Evolutionary conservation across 495 filamentous ascomycete species (phyloP), one percentile per base, ranked within the genome.

Genomic region (Glonium stellatum): DNA sequence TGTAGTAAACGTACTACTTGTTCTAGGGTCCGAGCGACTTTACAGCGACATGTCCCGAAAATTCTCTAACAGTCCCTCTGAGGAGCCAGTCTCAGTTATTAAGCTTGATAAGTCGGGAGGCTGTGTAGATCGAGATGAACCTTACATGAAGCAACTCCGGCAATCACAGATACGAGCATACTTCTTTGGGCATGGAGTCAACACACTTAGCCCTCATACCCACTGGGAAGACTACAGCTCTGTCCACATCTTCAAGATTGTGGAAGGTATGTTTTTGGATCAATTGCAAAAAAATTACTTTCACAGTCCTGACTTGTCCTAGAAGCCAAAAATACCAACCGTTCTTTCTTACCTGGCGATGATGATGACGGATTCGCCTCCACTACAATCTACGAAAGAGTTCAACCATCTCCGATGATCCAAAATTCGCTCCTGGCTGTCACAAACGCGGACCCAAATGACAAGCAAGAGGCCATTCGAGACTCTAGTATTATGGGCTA

Each of bases 401-500:
- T 81, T 11, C 78, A 80, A 57, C 83, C 86, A 0, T 82, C 81
- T 4, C 66, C 78, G 3, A 64, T 78, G 61, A 80, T 92, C 70
- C 79, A 80, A 41, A 84, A 84, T 61, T 85, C 85, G 59, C 78
- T 96, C 0, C 78, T 97, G 0, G 89, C 92, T 1, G 82, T 98
- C 57, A 87, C 91, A 61, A 82, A 88, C 52, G 87, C 85, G 1
- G 76, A 85, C 0, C 68, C 82, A 1, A 81, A 78, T 4, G 88
- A 91, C 54, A 76, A 78, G 4, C 78, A 85, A 8, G 82, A 89
- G 39, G 79, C 82, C 5, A 84, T 98, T 47, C 84, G 88, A 12
- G 88, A 93, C 63, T 85, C 92, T 0, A 90, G 86, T 42, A 84
- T 97, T 19, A 86, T 95, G 78, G 93, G 93, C 5, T 97, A 95